Conservation (phyloP, 768 basidiomycete species). For the Dacryopinax spathularia region DNA sequence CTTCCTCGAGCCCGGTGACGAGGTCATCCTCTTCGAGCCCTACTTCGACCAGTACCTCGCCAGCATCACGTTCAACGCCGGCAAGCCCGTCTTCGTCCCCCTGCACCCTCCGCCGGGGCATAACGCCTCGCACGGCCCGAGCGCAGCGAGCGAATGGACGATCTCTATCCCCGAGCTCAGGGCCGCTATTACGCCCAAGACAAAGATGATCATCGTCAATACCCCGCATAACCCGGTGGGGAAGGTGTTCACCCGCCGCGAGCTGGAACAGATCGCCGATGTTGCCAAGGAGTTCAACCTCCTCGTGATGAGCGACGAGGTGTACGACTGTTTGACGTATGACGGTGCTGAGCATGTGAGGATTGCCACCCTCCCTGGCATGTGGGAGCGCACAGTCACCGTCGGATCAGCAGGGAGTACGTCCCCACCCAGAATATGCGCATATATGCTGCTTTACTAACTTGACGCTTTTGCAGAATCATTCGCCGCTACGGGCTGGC, state of each 20-base stretch:
- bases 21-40: constrained; percentile 97
- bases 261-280: constrained; percentile 72
- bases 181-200: constrained; percentile 68
- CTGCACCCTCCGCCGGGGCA: constrained; percentile 64
- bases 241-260: constrained; percentile 77
- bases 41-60: constrained; percentile 95
- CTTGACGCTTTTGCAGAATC: constrained; percentile 45
- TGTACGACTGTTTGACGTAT: constrained; percentile 89
- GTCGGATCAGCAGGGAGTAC: constrained; percentile 90
- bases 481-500: constrained; percentile 95
- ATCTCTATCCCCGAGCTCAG: constrained; percentile 84
- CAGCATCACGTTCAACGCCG: constrained; percentile 86
- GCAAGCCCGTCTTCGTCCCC: constrained; percentile 85
- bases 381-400: constrained; percentile 97
- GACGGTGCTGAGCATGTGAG: constrained; percentile 80
- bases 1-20: constrained; percentile 82
- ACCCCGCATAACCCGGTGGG: constrained; percentile 98
- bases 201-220: constrained; percentile 91
- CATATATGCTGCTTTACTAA: background rate
- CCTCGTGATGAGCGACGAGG: constrained; percentile 90
- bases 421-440: constrained; percentile 16
- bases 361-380: constrained; percentile 86
- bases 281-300: constrained; percentile 87
- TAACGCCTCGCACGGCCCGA: constrained; percentile 25
- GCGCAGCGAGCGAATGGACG: constrained; percentile 61